Evolutionary conservation across 2,329 filamentous ascomycete genomes (phyloP).

Genomic region (Aspergillus sp.): DNA sequence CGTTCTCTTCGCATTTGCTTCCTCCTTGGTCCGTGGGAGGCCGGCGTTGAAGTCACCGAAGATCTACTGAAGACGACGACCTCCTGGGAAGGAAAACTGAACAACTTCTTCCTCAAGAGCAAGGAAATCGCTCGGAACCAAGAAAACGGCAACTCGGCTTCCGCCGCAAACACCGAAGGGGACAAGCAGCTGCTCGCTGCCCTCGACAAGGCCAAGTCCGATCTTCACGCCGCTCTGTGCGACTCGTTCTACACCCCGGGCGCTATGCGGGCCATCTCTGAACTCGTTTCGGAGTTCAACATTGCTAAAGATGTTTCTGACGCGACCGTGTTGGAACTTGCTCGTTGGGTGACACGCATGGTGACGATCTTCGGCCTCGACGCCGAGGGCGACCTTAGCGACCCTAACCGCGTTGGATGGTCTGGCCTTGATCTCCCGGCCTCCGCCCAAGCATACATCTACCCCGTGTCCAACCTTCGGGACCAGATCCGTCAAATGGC

Average conservation of each 20-base stretch:
- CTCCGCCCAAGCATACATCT: constrained; percentile 35
- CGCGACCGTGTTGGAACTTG: constrained; percentile 48
- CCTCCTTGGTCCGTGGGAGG: constrained; percentile 74
- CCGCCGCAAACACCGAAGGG: constrained; percentile 49
- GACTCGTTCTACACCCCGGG: constrained; percentile 86
- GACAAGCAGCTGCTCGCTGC: constrained; percentile 44
- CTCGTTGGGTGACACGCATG: constrained; percentile 78
- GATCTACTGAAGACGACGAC: constrained; percentile 73
- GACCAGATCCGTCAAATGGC: constrained; percentile 59
- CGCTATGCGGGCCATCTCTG: constrained; percentile 75
- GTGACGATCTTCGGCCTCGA: constrained; percentile 79
- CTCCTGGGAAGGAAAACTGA: constrained; percentile 77
- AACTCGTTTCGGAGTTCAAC: constrained; percentile 78
- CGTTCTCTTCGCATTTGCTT: not conserved
- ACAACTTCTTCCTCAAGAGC: constrained; percentile 65
- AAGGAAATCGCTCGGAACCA: constrained; percentile 29
- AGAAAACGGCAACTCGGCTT: constrained; percentile 20
- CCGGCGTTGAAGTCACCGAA: constrained; percentile 80
- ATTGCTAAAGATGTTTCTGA: constrained; percentile 43
- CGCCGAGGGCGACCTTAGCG: constrained; percentile 28
- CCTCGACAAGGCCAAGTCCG: constrained; percentile 55
- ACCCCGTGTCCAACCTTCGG: constrained; percentile 56
- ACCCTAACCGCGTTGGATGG: constrained; percentile 56
- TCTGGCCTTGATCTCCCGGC: constrained; percentile 61
- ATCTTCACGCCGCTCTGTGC: constrained; percentile 65